Evolutionary conservation across 1,284 basidiomycete genomes (phyloP), one percentile per base, ranked within the genome.

Genomic region (Trichosporon sp.): DNA sequence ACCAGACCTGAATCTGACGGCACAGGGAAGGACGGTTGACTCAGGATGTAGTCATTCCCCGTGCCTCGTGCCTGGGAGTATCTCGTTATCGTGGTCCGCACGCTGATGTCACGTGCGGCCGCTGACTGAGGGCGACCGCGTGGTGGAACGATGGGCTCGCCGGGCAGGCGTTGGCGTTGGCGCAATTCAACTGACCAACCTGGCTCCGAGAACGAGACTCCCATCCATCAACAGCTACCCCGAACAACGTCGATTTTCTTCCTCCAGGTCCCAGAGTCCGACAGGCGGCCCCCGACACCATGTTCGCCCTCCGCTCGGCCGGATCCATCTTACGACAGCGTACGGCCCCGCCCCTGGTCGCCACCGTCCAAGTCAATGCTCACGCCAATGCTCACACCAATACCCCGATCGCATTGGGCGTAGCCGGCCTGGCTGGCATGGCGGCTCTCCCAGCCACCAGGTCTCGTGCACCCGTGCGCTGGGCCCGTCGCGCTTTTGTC

Each of bases 281-380:
- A 29, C 25, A 31, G 56, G 56, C 56, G 56, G 29, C 27, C 21
- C 56, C 27, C 56, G 23, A 18, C 56, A 60, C 56, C 56, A 60
- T 60, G 56, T 60, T 60, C 56, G 56, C 56, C 29, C 56, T 60
- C 56, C 56, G 56, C 56, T 60, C 56, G 56, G 56, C 56, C 27
- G 56, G 56, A 31, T 60, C 56, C 27, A 60, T 60, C 56, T 60
- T 60, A 32, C 56, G 56, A 23, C 56, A 60, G 56, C 56, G 56
- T 60, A 29, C 56, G 18, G 56, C 56, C 56, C 56, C 56, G 56
- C 56, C 56, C 18, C 27, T 60, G 29, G 56, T 60, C 56, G 56
- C 56, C 56, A 60, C 56, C 7, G 56, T 60, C 56, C 56, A 60
- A 32, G 56, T 60, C 56, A 60, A 60, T n/a, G 56, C 56, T 12